These are phyloP conservation scores for Pseudocercospora ulei DNA, from an alignment of 2,329 filamentous ascomycete species.

Conservation along the genomic window DNA sequence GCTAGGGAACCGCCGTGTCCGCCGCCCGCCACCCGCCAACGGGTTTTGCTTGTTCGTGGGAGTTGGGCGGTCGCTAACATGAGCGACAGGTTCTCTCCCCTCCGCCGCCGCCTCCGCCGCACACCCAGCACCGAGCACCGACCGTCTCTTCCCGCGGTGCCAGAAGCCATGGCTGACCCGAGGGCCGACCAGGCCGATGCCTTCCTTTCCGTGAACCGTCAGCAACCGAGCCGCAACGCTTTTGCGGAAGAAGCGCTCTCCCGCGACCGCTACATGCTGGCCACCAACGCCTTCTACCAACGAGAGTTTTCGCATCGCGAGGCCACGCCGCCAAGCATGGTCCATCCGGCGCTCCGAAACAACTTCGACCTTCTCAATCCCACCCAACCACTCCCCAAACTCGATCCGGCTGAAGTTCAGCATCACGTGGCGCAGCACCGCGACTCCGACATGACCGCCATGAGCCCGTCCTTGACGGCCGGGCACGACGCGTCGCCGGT, in stretches of 20 bases:
- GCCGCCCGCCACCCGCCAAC: background rate
- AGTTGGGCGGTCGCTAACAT: slow-evolving; percentile 13
- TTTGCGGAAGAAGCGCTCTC: slow-evolving; percentile 25
- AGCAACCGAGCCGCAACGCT: slow-evolving; percentile 26
- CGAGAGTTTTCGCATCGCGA: slow-evolving; percentile 23
- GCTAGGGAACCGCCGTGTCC: slow-evolving; percentile 8
- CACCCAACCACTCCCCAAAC: slow-evolving; percentile 15
- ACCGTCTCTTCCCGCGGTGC: slow-evolving; percentile 2
- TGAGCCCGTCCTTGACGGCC: slow-evolving; percentile 27
- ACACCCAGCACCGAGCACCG: background rate
- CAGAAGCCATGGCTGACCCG: slow-evolving; percentile 3
- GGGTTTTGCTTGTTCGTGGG: slow-evolving; percentile 8
- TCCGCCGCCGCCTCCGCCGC: background rate
- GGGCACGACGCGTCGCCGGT: slow-evolving; percentile 16
- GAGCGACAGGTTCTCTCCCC: slow-evolving; percentile 12
- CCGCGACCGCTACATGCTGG: slow-evolving; percentile 24
- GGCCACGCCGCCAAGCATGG: slow-evolving; percentile 19
- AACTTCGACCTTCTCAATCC: slow-evolving; percentile 15
- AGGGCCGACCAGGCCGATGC: slow-evolving; percentile 8
- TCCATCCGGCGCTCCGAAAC: slow-evolving; percentile 27
- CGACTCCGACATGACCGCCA: slow-evolving; percentile 25
- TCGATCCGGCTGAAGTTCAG: slow-evolving; percentile 10
- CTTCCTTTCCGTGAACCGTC: slow-evolving; percentile 4
- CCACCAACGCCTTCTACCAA: slow-evolving; percentile 33
- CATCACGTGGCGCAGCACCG: slow-evolving; percentile 12